Evolutionary conservation across 2,329 filamentous ascomycete species (phyloP).

Genomic region (Diaporthe caulivora): DNA sequence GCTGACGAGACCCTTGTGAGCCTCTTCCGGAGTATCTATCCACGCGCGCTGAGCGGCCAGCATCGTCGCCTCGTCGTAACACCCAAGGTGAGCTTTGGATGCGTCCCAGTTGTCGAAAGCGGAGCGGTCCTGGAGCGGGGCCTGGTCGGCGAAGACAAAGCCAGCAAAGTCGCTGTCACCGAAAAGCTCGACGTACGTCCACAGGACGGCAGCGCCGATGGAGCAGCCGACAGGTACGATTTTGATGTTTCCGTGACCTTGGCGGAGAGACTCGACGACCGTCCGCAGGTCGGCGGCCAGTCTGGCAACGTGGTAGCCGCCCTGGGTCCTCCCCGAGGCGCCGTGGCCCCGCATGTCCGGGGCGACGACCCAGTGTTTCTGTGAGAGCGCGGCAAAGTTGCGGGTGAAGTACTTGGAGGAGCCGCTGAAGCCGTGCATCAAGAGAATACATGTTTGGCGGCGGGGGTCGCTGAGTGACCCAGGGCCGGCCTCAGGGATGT

Average conservation of each 20-base stretch:
- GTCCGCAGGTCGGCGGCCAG: constrained; percentile 53
- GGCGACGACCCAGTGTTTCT: constrained; percentile 52
- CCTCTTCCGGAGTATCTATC: constrained; percentile 42
- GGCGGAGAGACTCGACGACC: constrained; percentile 47
- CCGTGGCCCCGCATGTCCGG: constrained; percentile 57
- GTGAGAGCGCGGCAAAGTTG: constrained; percentile 48
- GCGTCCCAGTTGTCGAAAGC: constrained; percentile 49
- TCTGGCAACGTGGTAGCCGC: constrained; percentile 56
- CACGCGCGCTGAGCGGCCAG: constrained; percentile 47
- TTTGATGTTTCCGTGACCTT: constrained; percentile 25
- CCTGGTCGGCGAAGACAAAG: constrained; percentile 55
- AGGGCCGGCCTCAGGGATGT: constrained; percentile 27
- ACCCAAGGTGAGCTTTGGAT: constrained; percentile 49
- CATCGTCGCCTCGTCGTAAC: constrained; percentile 54
- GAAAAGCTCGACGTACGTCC: constrained; percentile 56
- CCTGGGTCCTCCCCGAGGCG: constrained; percentile 46
- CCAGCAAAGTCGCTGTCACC: constrained; percentile 49
- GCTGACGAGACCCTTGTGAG: constrained; percentile 48
- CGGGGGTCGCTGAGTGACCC: constrained; percentile 36
- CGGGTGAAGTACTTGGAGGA: constrained; percentile 54
- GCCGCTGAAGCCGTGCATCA: constrained; percentile 57
- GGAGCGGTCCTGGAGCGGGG: constrained; percentile 54
- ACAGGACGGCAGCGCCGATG: constrained; percentile 55
- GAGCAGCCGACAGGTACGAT: constrained; percentile 54
- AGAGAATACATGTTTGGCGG: constrained; percentile 48